Conservation (phyloP, 371 early-diverging fungal species). For the Rhizopus sp. region DNA sequence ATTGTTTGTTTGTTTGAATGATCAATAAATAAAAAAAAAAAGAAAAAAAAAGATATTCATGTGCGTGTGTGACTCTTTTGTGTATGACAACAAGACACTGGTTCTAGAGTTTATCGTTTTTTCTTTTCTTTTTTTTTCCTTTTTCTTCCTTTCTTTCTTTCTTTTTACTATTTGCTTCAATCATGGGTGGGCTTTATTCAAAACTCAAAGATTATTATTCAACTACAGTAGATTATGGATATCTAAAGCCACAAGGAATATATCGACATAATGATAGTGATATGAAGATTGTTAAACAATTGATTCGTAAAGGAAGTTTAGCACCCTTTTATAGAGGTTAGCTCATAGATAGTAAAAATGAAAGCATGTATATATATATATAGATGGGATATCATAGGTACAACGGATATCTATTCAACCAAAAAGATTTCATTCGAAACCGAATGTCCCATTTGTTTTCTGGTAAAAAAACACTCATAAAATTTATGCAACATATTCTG, state of each 20-base stretch:
- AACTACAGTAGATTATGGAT: conserved; percentile 59
- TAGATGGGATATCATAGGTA: conserved; percentile 7
- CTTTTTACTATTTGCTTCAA: not conserved
- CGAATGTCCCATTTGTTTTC: conserved; percentile 92
- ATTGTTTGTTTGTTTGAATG: not conserved
- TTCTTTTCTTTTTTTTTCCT: no score
- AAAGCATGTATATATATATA: not conserved
- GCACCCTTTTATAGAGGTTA: conserved; percentile 87
- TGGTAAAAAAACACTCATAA: conserved; percentile 52
- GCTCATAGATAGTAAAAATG: not conserved
- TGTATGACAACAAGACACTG: no score
- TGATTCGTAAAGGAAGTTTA: conserved; percentile 72
- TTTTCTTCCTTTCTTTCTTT: not conserved
- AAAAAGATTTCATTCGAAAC: conserved; percentile 30
- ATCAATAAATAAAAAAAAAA: not conserved
- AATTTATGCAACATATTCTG: not conserved
- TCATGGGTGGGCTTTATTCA: conserved; percentile 1
- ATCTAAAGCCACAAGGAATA: conserved; percentile 66
- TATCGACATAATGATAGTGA: conserved; percentile 73
- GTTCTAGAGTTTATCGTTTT: no score
- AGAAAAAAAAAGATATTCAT: not conserved
- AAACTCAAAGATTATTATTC: not conserved
- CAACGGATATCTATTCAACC: conserved; percentile 29
- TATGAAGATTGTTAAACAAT: conserved; percentile 58
- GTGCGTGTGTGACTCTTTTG: not conserved